These are phyloP conservation scores for Zanthoxylum bungeanum DNA, from an alignment of 345 rosid genomes.

Conservation along the genomic window DNA sequence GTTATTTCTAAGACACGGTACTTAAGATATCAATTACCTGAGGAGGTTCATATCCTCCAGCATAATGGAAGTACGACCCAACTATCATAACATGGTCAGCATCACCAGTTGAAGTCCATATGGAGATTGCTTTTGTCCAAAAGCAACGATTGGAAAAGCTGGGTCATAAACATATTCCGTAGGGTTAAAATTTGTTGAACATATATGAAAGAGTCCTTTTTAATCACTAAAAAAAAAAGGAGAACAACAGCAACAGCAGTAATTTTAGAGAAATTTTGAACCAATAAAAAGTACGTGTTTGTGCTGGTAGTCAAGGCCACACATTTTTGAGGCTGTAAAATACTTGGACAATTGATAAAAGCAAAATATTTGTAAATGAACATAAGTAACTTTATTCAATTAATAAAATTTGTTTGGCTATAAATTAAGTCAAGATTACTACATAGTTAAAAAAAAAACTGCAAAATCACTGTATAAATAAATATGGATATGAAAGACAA, in stretches of 20 bases:
- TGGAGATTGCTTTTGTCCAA: constrained; percentile 87
- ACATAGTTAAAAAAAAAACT: background rate
- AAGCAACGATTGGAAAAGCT: constrained; percentile 92
- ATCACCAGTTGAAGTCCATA: constrained; percentile 93
- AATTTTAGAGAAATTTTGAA: background rate
- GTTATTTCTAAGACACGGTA: background rate
- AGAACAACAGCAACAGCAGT: background rate
- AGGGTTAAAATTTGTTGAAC: constrained; percentile 3
- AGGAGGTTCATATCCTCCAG: constrained; percentile 90
- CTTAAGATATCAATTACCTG: constrained; percentile 39
- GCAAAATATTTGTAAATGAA: background rate
- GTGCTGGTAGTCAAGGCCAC: background rate
- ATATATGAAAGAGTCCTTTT: background rate
- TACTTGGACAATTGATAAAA: background rate
- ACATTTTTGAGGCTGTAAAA: background rate
- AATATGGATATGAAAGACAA: background rate
- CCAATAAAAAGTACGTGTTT: background rate
- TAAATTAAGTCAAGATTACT: background rate
- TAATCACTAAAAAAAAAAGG: background rate
- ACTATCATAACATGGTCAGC: constrained; percentile 82
- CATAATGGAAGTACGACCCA: constrained; percentile 84
- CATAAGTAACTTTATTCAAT: background rate
- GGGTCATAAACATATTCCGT: constrained; percentile 14
- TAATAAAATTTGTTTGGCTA: background rate
- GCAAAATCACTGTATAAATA: background rate